A percentile compares a stretch with the other conserved stretches of the same genome.
Conservation (phyloP, 1,284 basidiomycete species). For the Moesziomyces aphidis region DNA sequence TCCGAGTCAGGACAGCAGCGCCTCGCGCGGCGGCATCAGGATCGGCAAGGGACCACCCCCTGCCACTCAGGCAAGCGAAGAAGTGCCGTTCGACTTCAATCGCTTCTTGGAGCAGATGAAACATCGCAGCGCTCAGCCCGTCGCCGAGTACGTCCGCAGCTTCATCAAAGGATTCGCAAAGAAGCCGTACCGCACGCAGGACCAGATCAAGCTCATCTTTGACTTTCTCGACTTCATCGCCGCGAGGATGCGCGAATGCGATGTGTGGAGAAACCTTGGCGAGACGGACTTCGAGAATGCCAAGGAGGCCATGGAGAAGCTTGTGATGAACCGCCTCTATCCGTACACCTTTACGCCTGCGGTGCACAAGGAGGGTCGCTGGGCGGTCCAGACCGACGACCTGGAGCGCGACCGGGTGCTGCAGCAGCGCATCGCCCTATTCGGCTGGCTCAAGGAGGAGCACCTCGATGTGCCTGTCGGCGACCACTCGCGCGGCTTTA, state of each 20-base stretch:
- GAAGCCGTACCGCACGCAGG: constrained; percentile 64
- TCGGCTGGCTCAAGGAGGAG: constrained; percentile 87
- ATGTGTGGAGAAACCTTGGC: constrained; percentile 67
- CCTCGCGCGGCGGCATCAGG: constrained; percentile 29
- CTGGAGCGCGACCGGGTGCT: constrained; percentile 92
- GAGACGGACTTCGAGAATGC: constrained; percentile 94
- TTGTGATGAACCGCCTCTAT: constrained; percentile 98
- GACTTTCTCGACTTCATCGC: constrained; percentile 67
- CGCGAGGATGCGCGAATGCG: constrained; percentile 59
- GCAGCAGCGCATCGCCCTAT: constrained; percentile 88
- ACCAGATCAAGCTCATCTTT: constrained; percentile 67
- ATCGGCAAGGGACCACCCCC: constrained; percentile 61
- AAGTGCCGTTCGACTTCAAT: constrained; percentile 66
- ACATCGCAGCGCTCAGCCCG: constrained; percentile 61
- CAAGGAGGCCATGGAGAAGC: constrained; percentile 98
- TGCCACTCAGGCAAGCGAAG: constrained; percentile 49
- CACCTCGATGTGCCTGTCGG: constrained; percentile 78
- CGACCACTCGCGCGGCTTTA: constrained; percentile 76
- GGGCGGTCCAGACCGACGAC: constrained; percentile 80
- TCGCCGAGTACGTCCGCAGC: constrained; percentile 66
- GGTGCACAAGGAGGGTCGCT: constrained; percentile 61
- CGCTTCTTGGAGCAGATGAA: constrained; percentile 68
- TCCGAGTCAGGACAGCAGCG: neutral
- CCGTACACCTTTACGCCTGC: constrained; percentile 65
- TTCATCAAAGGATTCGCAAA: constrained; percentile 67